Evolutionary conservation across 2,329 filamentous ascomycete species (phyloP), one percentile per base, ranked within the genome.

Genomic region (Nemania sp.): DNA sequence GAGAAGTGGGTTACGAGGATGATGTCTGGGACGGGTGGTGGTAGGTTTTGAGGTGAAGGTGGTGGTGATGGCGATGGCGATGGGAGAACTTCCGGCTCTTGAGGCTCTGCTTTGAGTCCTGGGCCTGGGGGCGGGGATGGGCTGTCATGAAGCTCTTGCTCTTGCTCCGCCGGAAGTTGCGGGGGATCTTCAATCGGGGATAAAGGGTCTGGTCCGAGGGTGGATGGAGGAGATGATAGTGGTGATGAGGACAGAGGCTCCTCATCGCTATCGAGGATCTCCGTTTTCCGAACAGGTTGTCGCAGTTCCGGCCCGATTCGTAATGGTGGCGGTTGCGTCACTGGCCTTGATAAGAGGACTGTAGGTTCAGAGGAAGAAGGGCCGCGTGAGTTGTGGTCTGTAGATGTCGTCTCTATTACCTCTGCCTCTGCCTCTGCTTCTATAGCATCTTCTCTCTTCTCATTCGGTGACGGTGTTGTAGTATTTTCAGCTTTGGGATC

Each of bases 1-100:
- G 85, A 84, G 74, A 87, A 83, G 77, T 88, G 85, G 7, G 87
- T 87, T 62, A 89, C 78, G 61, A 89, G 78, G 53, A 90, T 81
- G 45, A 89, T 77, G 62, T 84, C 82, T 7, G 83, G 82, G 13
- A 73, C 55, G 35, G 54, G 29, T 22, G 60, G 18, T 61, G n/a
- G 55, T 24, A 62, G 26, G 45, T 70, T 57, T 22, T 29, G 41
- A 18, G 41, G 22, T 11, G 35, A 3, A 18, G 41, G 22, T 11
- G 35, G 2, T 52, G 18, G 43, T 3, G 60, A 35, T 18, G 24
- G 45, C 15, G 32, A 5, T 51, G 15, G 45, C 7, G 60, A 35
- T n/a, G 24, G 47, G 10, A 51, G 41, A 32, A 11, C 38, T 41
- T 60, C 35, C 5, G 49, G 35, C 27, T 51, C 22, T 15, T 49